phyloP scores from a whole-genome alignment of 169 alveolate genomes.

The Amoebophrya sp. region DNA sequence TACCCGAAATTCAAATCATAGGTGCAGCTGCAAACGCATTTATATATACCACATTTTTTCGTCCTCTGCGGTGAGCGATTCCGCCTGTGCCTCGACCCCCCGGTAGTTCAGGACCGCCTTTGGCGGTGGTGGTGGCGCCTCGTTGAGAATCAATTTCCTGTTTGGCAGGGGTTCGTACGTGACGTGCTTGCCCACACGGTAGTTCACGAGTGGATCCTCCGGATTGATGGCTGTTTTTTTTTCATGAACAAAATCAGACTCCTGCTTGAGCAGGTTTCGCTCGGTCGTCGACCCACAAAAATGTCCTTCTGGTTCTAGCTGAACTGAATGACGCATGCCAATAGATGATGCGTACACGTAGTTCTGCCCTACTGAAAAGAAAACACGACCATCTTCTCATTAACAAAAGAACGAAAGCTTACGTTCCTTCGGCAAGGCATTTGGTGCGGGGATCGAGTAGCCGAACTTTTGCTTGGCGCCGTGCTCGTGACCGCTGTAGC shows the following conservation, averaged over 20 bases:
- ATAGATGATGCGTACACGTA: background rate
- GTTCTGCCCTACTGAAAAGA: background rate
- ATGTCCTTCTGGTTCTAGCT: no score
- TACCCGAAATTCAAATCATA: no score
- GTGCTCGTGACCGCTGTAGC: background rate
- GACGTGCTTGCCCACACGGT: background rate
- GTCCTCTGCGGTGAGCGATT: background rate
- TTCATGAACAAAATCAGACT: no score
- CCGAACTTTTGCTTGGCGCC: background rate
- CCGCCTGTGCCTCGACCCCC: background rate
- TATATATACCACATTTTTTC: background rate
- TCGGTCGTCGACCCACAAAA: no score
- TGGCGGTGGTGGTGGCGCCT: background rate
- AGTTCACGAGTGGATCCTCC: background rate
- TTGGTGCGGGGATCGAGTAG: background rate
- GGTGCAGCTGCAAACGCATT: no score
- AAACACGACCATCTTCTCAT: background rate
- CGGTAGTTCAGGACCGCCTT: background rate
- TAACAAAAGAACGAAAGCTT: background rate
- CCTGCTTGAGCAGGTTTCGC: no score
- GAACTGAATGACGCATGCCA: no score
- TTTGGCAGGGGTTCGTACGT: background rate
- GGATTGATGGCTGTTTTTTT: background rate
- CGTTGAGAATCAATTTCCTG: background rate
- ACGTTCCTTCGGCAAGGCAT: background rate